Conservation (phyloP, 495 filamentous ascomycete species). For the Neurospora sublineolata region DNA sequence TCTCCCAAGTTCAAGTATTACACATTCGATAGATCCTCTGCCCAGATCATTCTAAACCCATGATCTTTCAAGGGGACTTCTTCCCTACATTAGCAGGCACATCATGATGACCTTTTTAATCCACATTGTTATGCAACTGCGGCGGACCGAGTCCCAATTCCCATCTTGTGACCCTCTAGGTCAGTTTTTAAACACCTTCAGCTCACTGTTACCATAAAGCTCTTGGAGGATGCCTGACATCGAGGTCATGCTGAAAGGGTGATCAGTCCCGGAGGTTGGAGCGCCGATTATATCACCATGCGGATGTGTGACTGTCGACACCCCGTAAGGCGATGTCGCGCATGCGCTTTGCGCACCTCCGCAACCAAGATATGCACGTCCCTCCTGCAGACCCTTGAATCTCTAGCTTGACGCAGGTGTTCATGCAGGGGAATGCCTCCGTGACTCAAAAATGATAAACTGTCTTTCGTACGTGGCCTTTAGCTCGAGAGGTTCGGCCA, state of each 20-base stretch:
- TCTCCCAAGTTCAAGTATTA: not conserved
- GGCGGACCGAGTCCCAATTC: not conserved
- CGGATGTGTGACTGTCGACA: not conserved
- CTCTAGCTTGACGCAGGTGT: not conserved
- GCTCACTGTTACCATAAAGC: not conserved
- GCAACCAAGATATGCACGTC: not conserved
- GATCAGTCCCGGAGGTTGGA: not conserved
- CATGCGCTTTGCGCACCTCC: not conserved
- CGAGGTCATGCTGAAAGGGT: not conserved
- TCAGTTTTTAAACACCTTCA: not conserved
- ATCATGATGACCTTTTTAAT: not conserved
- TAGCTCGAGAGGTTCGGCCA: slow-evolving; percentile 23
- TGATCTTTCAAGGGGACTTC: not conserved
- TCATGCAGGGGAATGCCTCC: not conserved
- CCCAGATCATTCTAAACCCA: not conserved
- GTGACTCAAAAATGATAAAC: not conserved
- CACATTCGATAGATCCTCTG: not conserved
- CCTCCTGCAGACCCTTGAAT: not conserved
- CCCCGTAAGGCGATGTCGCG: not conserved
- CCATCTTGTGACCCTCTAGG: not conserved
- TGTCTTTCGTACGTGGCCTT: not conserved
- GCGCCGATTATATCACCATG: not conserved
- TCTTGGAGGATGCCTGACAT: not conserved
- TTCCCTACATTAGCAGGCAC: not conserved
- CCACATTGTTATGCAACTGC: not conserved